A percentile compares a stretch with the other conserved stretches of the same genome.
Conservation (phyloP, 2,329 filamentous ascomycete genomes). For the Penicillium sp. region DNA sequence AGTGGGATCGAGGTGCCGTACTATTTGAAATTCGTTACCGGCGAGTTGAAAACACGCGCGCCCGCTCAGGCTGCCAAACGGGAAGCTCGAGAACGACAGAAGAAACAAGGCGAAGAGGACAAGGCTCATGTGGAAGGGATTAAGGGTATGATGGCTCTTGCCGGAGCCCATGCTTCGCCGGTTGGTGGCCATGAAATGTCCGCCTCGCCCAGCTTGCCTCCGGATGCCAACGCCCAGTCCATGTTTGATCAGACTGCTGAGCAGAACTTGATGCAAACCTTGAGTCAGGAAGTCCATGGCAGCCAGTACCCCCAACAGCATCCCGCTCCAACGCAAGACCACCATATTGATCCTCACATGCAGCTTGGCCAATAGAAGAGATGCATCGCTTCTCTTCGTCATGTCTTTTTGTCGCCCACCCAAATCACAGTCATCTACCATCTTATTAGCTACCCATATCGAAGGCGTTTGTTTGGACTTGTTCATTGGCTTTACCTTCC, state of each 20-base stretch:
- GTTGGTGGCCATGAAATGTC: conserved; percentile 34
- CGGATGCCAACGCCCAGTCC: conserved; percentile 27
- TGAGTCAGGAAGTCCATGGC: conserved; percentile 38
- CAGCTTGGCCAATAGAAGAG: conserved; percentile 27
- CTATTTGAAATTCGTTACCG: conserved; percentile 80
- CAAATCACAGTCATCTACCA: conserved; percentile 2
- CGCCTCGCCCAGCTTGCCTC: conserved; percentile 32
- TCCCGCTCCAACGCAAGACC: conserved; percentile 18
- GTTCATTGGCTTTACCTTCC: neutral
- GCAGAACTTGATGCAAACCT: conserved; percentile 41
- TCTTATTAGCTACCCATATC: neutral
- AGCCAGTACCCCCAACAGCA: conserved; percentile 33
- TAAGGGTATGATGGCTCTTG: conserved; percentile 44
- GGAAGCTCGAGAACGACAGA: conserved; percentile 44
- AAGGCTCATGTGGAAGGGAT: conserved; percentile 45
- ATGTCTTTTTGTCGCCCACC: too few relatives aligned
- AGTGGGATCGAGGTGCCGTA: conserved; percentile 86
- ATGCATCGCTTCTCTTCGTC: neutral
- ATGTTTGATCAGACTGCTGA: conserved; percentile 38
- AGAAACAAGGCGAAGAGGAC: conserved; percentile 42
- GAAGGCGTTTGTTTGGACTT: neutral
- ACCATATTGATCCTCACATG: conserved; percentile 33
- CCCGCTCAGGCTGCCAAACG: conserved; percentile 55
- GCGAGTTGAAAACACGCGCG: conserved; percentile 79
- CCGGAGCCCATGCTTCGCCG: conserved; percentile 36